phyloP scores from a whole-genome alignment of 176 grass and related monocot species.

The Triticum timopheevii region DNA sequence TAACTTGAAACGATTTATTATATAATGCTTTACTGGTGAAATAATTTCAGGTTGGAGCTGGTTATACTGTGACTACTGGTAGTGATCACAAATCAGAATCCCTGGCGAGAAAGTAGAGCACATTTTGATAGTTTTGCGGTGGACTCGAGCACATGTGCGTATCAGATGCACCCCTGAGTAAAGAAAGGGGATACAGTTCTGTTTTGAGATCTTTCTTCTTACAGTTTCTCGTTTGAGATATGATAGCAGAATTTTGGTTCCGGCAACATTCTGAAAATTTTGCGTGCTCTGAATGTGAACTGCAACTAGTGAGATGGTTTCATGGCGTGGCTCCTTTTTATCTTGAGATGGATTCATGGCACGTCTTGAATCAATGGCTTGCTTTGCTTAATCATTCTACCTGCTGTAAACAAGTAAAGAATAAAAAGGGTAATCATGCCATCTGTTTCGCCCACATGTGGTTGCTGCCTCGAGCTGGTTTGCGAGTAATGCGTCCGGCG shows the following conservation, averaged over 20 bases:
- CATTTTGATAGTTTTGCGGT: slow-evolving; percentile 28
- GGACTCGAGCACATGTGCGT: slow-evolving; percentile 17
- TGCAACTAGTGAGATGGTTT: not conserved
- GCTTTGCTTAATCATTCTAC: too few species aligned
- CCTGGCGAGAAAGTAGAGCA: slow-evolving; percentile 65
- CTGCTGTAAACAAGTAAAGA: too few species aligned
- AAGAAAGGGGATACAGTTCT: not conserved
- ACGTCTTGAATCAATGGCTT: too few species aligned
- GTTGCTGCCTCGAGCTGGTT: not conserved
- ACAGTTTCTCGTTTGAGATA: not conserved
- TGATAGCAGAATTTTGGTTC: slow-evolving; percentile 10
- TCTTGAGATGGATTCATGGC: too few species aligned
- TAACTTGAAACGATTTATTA: not conserved
- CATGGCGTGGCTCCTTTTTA: not conserved
- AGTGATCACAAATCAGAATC: slow-evolving; percentile 87
- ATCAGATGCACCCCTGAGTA: slow-evolving; percentile 1
- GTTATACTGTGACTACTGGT: slow-evolving; percentile 79
- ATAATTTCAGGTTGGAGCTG: slow-evolving; percentile 69
- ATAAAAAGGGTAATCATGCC: not conserved
- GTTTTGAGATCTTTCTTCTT: not conserved
- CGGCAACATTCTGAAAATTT: not conserved
- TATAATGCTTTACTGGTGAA: not conserved
- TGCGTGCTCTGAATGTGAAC: not conserved
- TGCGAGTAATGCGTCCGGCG: not conserved
- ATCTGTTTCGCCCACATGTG: not conserved